These are phyloP conservation scores for Quercus lobata DNA, from an alignment of 331 rosid genomes.

Conservation along the genomic window DNA sequence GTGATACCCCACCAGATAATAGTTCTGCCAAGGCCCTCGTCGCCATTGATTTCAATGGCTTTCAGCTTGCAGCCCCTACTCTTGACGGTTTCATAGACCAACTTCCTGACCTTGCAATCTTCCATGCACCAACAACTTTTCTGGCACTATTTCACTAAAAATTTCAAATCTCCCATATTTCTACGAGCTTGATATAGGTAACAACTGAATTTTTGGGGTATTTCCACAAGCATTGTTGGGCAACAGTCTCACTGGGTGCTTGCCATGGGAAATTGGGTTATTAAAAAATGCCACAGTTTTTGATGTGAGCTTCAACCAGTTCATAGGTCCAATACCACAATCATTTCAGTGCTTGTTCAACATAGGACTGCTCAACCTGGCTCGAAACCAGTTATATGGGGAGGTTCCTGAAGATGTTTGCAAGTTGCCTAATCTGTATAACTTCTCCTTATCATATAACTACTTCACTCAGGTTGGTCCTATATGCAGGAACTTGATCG, in stretches of 20 bases:
- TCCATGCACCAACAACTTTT: slow-evolving; percentile 52
- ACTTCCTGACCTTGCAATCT: slow-evolving; percentile 43
- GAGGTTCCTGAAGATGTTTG: slow-evolving; percentile 43
- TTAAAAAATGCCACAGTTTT: slow-evolving; percentile 25
- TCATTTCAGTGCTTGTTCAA: slow-evolving; percentile 37
- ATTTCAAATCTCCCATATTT: slow-evolving; percentile 26
- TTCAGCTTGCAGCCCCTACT: slow-evolving; percentile 35
- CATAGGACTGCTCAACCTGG: slow-evolving; percentile 37
- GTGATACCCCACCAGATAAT: slow-evolving; percentile 40
- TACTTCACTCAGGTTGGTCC: slow-evolving; percentile 32
- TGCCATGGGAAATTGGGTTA: slow-evolving; percentile 44
- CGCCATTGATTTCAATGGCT: slow-evolving; percentile 49
- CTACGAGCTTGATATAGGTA: slow-evolving; percentile 48
- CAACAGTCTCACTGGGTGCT: slow-evolving; percentile 38
- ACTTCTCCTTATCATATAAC: slow-evolving; percentile 37
- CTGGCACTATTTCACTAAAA: slow-evolving; percentile 30
- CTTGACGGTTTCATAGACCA: slow-evolving; percentile 42
- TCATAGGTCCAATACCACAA: slow-evolving; percentile 39
- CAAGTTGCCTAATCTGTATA: slow-evolving; percentile 23
- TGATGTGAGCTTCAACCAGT: slow-evolving; percentile 28
- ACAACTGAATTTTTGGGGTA: slow-evolving; percentile 32
- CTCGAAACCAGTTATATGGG: slow-evolving; percentile 35
- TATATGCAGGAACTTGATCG: slow-evolving; percentile 22
- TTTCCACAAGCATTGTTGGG: slow-evolving; percentile 27
- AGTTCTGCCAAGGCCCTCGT: slow-evolving; percentile 25